Evolutionary conservation across 2,329 filamentous ascomycete species (phyloP).

Genomic region (Aspergillus sp.): DNA sequence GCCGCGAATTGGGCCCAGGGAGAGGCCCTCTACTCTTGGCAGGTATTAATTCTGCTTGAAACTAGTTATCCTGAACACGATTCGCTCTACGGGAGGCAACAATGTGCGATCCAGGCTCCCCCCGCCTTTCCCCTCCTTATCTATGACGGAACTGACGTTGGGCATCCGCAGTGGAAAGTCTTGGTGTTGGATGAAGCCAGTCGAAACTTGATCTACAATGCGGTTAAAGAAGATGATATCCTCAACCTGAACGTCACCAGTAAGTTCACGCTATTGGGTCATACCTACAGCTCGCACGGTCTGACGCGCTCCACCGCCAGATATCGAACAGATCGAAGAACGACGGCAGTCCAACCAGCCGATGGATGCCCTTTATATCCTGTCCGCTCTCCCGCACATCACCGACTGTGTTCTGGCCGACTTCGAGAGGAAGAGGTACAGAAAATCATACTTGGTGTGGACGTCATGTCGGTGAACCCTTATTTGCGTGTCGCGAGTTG

Average conservation of each 20-base stretch:
- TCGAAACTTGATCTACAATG: conserved; percentile 84
- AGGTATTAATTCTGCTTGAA: not conserved
- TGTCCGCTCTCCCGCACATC: conserved; percentile 81
- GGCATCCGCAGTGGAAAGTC: conserved; percentile 79
- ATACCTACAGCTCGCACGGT: conserved; percentile 9
- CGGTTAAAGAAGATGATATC: conserved; percentile 92
- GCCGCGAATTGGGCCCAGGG: not conserved
- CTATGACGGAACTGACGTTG: conserved; percentile 29
- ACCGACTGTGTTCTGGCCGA: conserved; percentile 94
- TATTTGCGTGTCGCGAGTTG: not conserved
- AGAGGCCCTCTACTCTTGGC: not conserved
- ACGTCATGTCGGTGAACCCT: conserved; percentile 58
- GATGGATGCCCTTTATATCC: conserved; percentile 92
- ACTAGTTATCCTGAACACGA: conserved; percentile 68
- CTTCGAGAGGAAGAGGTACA: conserved; percentile 80
- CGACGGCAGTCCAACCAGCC: conserved; percentile 77
- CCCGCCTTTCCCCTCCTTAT: conserved; percentile 24
- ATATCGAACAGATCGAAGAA: conserved; percentile 92
- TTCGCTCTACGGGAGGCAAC: conserved; percentile 75
- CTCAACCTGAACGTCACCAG: conserved; percentile 95
- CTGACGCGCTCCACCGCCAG: conserved; percentile 47
- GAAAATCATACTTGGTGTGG: conserved; percentile 80
- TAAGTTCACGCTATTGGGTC: conserved; percentile 47
- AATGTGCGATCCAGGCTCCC: conserved; percentile 59
- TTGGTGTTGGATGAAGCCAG: conserved; percentile 83